phyloP scores from a whole-genome alignment of 805 yeast species.

The Zygoascus flipseniorum region DNA sequence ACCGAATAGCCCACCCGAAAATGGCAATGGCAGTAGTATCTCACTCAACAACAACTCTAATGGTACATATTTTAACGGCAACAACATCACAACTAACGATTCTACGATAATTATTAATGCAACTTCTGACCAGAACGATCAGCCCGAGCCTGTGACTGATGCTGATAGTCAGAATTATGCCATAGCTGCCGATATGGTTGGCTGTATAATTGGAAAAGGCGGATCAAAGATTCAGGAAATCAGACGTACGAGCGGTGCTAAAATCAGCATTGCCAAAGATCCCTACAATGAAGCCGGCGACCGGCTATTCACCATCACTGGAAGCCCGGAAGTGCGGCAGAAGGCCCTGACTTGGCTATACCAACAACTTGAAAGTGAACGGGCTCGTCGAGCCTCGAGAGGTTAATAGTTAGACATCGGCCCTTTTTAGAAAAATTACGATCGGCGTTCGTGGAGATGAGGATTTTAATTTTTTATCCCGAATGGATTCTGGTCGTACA shows the following conservation, averaged over 20 bases:
- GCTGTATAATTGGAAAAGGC: constrained; percentile 80
- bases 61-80: neutral
- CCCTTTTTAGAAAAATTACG: too few species aligned
- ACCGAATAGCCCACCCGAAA: too few species aligned
- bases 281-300: constrained; percentile 50
- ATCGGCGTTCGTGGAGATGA: too few species aligned
- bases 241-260: constrained; percentile 68
- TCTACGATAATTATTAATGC: neutral
- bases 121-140: neutral
- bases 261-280: constrained; percentile 66
- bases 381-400: constrained; percentile 11
- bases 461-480: too few species aligned
- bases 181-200: constrained; percentile 77
- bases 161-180: neutral
- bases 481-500: too few species aligned
- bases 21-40: too few species aligned
- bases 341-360: constrained; percentile 42
- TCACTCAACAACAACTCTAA: neutral
- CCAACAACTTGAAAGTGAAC: constrained; percentile 31
- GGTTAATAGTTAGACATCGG: too few species aligned
- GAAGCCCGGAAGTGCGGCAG: constrained; percentile 30
- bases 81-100: neutral
- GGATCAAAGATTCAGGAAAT: constrained; percentile 84
- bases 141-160: neutral
- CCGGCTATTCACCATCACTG: constrained; percentile 64